These are phyloP conservation scores for Camellia oleifera DNA, from an alignment of 179 eudicot species.

Conservation along the genomic window DNA sequence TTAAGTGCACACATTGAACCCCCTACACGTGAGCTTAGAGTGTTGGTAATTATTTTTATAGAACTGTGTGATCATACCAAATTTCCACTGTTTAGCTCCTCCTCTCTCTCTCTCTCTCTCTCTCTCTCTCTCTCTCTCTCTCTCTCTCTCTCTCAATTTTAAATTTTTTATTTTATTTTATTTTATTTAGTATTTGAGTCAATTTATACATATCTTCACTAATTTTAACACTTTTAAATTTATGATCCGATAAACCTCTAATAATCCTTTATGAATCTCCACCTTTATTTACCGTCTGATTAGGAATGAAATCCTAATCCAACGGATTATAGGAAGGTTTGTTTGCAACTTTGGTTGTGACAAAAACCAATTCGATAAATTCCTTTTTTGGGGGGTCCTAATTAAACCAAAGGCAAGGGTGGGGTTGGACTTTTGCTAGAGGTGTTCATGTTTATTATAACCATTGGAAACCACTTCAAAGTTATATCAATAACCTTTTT, in stretches of 20 bases:
- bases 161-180: no score
- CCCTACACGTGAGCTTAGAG: conserved; percentile 34
- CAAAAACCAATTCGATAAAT: neutral
- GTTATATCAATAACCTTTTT: neutral
- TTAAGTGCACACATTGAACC: conserved; percentile 29
- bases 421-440: conserved; percentile 3
- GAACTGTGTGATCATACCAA: conserved; percentile 1
- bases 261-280: neutral
- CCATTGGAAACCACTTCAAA: conserved; percentile 6
- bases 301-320: no score
- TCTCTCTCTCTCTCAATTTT: no score
- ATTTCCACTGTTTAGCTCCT: neutral
- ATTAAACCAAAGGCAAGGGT: neutral
- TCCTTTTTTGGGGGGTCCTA: no score
- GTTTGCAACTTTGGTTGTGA: neutral
- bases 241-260: no score
- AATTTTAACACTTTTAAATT: no score
- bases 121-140: no score
- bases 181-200: no score
- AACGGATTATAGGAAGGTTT: neutral
- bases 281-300: neutral
- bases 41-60: conserved; percentile 3
- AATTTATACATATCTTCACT: no score
- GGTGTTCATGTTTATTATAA: neutral
- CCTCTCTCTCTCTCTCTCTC: no score